These are phyloP conservation scores for Chernovozyma aurita DNA, from an alignment of 1,139 yeast species.

Conservation along the genomic window DNA sequence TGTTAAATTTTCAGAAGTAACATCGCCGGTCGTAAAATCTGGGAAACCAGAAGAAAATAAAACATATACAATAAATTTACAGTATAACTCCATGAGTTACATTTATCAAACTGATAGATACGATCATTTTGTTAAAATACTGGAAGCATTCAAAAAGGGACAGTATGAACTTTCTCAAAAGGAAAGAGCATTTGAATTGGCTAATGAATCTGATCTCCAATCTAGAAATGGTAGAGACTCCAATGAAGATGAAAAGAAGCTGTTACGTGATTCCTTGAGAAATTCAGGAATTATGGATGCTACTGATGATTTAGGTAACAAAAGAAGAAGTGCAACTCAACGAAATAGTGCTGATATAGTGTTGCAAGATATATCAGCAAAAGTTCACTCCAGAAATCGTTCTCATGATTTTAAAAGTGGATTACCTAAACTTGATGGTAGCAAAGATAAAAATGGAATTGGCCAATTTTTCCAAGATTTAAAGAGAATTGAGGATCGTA, in stretches of 20 bases:
- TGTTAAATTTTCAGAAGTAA: constrained; percentile 45
- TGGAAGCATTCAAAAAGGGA: constrained; percentile 60
- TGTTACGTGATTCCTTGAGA: constrained; percentile 37
- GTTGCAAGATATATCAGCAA: constrained; percentile 50
- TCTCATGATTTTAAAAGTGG: constrained; percentile 39
- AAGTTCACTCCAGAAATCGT: constrained; percentile 53
- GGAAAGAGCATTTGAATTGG: constrained; percentile 37
- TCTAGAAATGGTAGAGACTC: constrained; percentile 11
- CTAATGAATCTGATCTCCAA: constrained; percentile 10
- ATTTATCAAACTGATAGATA: constrained; percentile 63
- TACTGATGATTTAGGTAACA: constrained; percentile 12
- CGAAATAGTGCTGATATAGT: constrained; percentile 37
- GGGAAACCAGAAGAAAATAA: constrained; percentile 18
- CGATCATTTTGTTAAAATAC: constrained; percentile 55
- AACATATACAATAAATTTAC: constrained; percentile 42
- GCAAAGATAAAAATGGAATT: constrained; percentile 4
- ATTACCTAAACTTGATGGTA: constrained; percentile 4
- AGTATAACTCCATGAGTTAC: constrained; percentile 45
- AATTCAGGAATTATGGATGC: constrained; percentile 28
- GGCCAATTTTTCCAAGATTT: constrained; percentile 38
- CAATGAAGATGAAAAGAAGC: constrained; percentile 32
- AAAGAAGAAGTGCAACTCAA: constrained; percentile 6
- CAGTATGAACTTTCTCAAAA: constrained; percentile 54
- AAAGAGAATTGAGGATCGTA: constrained; percentile 53
- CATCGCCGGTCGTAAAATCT: constrained; percentile 8